phyloP scores from a whole-genome alignment of 192 early-diverging fungal species.

The Phycomyces nitens region DNA sequence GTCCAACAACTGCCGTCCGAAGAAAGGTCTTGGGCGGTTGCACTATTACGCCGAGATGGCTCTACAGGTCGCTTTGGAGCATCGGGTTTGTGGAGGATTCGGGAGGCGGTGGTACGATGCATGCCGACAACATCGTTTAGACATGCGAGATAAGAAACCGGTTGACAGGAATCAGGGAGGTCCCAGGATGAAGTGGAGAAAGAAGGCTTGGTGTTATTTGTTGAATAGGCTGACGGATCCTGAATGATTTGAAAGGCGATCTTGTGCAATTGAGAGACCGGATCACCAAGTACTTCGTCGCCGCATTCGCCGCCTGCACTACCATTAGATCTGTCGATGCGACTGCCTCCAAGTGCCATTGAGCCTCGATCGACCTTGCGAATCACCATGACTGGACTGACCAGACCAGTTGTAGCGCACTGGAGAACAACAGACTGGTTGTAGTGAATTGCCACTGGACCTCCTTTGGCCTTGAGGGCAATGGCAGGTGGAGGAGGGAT shows the following conservation, averaged over 20 bases:
- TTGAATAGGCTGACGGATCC: conserved; percentile 16
- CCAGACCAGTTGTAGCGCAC: conserved; percentile 79
- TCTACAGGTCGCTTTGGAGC: conserved; percentile 1
- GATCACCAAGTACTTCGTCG: conserved; percentile 67
- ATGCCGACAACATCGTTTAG: conserved; percentile 74
- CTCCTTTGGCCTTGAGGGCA: conserved; percentile 56
- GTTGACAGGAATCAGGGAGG: conserved; percentile 37
- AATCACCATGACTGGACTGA: conserved; percentile 76
- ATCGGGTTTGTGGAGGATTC: conserved; percentile 17
- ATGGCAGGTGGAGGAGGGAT: conserved; percentile 73
- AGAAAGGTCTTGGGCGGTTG: conserved; percentile 3
- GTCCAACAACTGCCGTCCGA: conserved; percentile 52
- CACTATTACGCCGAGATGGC: conserved; percentile 16
- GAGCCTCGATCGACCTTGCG: conserved; percentile 82
- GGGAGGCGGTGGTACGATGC: conserved; percentile 53
- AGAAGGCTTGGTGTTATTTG: conserved; percentile 2
- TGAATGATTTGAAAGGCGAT: conserved; percentile 79
- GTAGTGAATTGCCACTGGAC: conserved; percentile 75
- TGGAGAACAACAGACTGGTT: conserved; percentile 87
- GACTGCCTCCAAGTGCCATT: conserved; percentile 63
- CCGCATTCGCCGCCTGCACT: conserved; percentile 37
- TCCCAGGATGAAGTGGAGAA: neutral
- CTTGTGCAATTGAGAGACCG: conserved; percentile 88
- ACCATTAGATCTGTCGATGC: conserved; percentile 8
- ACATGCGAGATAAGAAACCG: conserved; percentile 64